phyloP scores from a whole-genome alignment of 2,329 filamentous ascomycete species.

The Aspergillus sp. region DNA sequence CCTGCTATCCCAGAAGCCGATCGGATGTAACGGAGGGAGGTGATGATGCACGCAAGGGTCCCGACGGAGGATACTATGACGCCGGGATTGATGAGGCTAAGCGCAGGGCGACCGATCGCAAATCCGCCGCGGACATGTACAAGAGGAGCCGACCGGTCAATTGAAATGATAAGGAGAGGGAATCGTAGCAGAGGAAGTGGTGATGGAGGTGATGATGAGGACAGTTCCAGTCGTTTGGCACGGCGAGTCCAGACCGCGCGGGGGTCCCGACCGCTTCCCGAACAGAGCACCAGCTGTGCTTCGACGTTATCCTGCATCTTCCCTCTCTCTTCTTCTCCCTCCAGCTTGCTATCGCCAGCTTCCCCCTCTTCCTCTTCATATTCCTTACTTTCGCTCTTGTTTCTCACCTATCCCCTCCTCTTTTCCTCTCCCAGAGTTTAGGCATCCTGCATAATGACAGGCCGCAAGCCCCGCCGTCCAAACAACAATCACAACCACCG shows the following conservation, averaged over 20 bases:
- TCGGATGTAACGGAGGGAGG: background rate
- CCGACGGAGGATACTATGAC: background rate
- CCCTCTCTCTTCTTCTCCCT: conserved; percentile 5
- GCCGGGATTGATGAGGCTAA: background rate
- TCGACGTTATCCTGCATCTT: conserved; percentile 1
- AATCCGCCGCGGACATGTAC: background rate
- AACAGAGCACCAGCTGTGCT: conserved; percentile 14
- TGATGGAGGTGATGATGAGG: background rate
- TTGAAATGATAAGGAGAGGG: background rate
- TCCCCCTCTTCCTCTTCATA: background rate
- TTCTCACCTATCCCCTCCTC: background rate
- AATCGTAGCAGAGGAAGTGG: background rate
- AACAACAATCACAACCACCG: conserved; percentile 28
- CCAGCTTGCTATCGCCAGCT: background rate
- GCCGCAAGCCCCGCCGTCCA: conserved; percentile 36
- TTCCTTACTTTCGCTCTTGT: background rate
- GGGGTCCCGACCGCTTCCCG: conserved; percentile 23
- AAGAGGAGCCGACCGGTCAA: background rate
- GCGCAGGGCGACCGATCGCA: background rate
- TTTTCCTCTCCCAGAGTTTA: background rate
- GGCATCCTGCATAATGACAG: conserved; percentile 27
- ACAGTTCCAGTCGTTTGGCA: background rate
- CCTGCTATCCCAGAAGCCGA: background rate
- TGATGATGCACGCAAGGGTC: background rate
- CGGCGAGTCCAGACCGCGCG: conserved; percentile 9